Evolutionary conservation across 2,329 filamentous ascomycete genomes (phyloP), one percentile per base, ranked within the genome.

Genomic region (Epicoccum nigrum): DNA sequence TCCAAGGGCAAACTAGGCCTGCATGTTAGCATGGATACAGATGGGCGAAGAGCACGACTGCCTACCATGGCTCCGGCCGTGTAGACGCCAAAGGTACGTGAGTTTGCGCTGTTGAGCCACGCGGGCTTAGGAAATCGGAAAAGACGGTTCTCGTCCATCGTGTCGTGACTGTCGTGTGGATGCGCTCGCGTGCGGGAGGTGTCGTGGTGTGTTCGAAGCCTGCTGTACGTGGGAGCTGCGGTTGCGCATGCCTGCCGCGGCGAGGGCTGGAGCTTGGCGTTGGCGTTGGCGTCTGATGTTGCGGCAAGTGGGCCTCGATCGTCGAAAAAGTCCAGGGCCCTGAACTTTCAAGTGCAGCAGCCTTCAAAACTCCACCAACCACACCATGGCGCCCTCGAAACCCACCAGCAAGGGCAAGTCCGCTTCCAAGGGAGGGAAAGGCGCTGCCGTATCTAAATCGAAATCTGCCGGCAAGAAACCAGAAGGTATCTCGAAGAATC

Each of bases 71-170:
- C 85, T 67, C 86, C 86, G 25, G 86, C 81, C 34, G 79, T 70
- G 75, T 88, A 88, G 72, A 89, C 84, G 72, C 86, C 86, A 60
- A 82, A 80, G 44, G 81, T 86, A 58, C 85, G 78, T 45, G 84
- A 81, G 67, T 81, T 83, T 55, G 83, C 79, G 73, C 81, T 87
- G 71, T 86, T 88, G 37, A 88, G 74, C 83, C 86, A 88, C 71
- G 82, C 77, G 3, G 86, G 86, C 74, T 84, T 85, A 35, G 83
- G 80, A 71, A 86, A 88, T 64, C 84, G 84, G 75, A 87, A 89
- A 56, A 87, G 81, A 51, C 83, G 79, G 69, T 83, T 77, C 60
- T 76, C 77, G 27, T 79, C 77, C 75, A 77, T 77, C 32, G 7
- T 62, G 51, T n/a, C 16, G 23, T 12, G 41, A 2, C 4, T 42